Conservation (phyloP, 164 flowering plant genomes). For the Tetracentron sinense region DNA sequence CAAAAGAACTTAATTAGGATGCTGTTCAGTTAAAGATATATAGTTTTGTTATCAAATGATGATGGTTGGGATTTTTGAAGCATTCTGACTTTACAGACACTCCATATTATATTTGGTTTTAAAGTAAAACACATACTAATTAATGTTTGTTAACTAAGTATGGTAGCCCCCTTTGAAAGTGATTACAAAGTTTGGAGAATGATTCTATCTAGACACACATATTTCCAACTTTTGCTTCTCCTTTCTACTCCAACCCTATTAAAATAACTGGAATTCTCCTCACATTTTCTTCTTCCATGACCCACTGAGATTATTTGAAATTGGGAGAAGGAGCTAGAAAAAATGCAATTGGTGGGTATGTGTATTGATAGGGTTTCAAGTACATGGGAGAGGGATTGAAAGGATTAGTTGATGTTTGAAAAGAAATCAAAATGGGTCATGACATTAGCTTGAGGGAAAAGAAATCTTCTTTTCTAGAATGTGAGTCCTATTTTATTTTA, state of each 20-base stretch:
- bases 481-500: too few relatives aligned
- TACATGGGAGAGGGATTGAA: too few relatives aligned
- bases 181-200: conserved; percentile 8
- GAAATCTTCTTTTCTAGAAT: too few relatives aligned
- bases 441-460: conserved; percentile 2
- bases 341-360: too few relatives aligned
- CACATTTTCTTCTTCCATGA: too few relatives aligned
- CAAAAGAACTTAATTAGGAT: neutral
- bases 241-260: conserved; percentile 25
- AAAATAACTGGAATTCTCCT: neutral
- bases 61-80: conserved; percentile 12
- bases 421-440: neutral
- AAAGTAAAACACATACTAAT: conserved; percentile 23
- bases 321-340: too few relatives aligned
- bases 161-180: conserved; percentile 19
- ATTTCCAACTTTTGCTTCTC: conserved; percentile 23
- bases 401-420: too few relatives aligned
- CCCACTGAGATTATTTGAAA: too few relatives aligned
- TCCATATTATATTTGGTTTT: conserved; percentile 19
- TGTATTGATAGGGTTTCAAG: too few relatives aligned
- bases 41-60: conserved; percentile 3
- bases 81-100: conserved; percentile 27
- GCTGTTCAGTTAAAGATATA: neutral
- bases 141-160: conserved; percentile 16
- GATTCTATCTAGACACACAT: conserved; percentile 12